phyloP scores from a whole-genome alignment of 805 yeast species.

The Kluyveromyces aestuarii region DNA sequence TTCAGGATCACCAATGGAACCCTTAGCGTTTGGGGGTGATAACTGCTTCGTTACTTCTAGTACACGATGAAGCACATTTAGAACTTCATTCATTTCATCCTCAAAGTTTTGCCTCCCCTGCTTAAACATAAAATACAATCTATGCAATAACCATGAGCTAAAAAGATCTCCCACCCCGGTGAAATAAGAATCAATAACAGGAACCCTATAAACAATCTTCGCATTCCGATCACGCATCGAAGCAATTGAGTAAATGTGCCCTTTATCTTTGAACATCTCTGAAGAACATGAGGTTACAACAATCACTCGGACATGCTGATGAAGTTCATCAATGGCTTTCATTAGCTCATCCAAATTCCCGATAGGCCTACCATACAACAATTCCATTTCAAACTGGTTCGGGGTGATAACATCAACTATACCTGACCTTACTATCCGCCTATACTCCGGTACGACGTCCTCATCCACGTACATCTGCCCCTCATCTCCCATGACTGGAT shows the following conservation, averaged over 20 bases:
- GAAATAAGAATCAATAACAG: conserved; percentile 68
- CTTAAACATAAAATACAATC: conserved; percentile 31
- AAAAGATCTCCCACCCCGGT: conserved; percentile 94
- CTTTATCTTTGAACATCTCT: conserved; percentile 16
- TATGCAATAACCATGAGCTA: conserved; percentile 67
- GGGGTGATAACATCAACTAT: conserved; percentile 74
- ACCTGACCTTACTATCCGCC: conserved; percentile 34
- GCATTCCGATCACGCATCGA: conserved; percentile 25
- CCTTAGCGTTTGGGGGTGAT: conserved; percentile 24
- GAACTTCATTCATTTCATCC: conserved; percentile 23
- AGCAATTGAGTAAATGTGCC: conserved; percentile 36
- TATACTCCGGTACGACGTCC: conserved; percentile 51
- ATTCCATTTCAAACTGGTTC: conserved; percentile 81
- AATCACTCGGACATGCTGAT: conserved; percentile 25
- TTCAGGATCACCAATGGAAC: conserved; percentile 44
- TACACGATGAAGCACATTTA: conserved; percentile 26
- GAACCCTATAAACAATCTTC: conserved; percentile 35
- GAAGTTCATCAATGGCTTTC: conserved; percentile 41
- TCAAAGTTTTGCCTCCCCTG: conserved; percentile 9
- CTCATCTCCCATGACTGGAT: conserved; percentile 79
- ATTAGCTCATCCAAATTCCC: conserved; percentile 30
- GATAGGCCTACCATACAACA: conserved; percentile 48
- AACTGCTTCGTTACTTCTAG: conserved; percentile 15
- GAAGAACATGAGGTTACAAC: conserved; percentile 19
- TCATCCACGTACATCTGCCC: conserved; percentile 57